Evolutionary conservation across 2,329 filamentous ascomycete genomes (phyloP).

Genomic region (Endothia cerciana): DNA sequence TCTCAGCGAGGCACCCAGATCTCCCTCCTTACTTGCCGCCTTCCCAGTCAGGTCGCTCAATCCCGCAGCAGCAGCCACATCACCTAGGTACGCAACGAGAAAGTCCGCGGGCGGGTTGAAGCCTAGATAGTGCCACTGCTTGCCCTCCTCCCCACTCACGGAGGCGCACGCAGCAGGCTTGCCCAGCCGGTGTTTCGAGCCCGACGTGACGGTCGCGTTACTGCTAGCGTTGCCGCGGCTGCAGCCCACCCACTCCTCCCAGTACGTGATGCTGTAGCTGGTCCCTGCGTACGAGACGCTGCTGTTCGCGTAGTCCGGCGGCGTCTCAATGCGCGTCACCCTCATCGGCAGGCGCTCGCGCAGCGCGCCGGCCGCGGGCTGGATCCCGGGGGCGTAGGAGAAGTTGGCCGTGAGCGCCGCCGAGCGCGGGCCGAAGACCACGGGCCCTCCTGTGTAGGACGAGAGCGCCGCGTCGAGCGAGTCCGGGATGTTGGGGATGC

Average conservation of each 20-base stretch:
- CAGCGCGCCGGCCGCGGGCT: conserved; percentile 30
- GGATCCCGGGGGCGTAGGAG: conserved; percentile 30
- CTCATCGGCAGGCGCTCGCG: conserved; percentile 32
- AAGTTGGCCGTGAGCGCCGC: conserved; percentile 31
- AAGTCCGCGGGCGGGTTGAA: conserved; percentile 34
- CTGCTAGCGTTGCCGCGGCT: conserved; percentile 28
- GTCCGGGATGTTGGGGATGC: conserved; percentile 31
- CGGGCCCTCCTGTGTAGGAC: conserved; percentile 27
- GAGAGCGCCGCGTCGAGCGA: conserved; percentile 28
- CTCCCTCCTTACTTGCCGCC: conserved; percentile 26
- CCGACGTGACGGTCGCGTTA: conserved; percentile 30
- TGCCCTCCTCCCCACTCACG: conserved; percentile 2
- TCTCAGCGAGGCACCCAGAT: conserved; percentile 31
- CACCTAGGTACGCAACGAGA: conserved; percentile 31
- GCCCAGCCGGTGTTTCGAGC: conserved; percentile 31
- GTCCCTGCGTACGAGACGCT: conserved; percentile 29
- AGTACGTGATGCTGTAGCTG: conserved; percentile 30
- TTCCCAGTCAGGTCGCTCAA: conserved; percentile 30
- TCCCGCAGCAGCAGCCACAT: conserved; percentile 29
- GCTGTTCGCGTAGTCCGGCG: conserved; percentile 31
- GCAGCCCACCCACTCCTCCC: conserved; percentile 33
- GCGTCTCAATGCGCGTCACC: conserved; percentile 34
- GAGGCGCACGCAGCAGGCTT: conserved; percentile 31
- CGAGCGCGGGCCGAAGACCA: conserved; percentile 32
- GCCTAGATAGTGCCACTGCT: conserved; percentile 30